These are phyloP conservation scores for Olyra latifolia DNA, from an alignment of 176 grass and related monocot species.

Conservation along the genomic window DNA sequence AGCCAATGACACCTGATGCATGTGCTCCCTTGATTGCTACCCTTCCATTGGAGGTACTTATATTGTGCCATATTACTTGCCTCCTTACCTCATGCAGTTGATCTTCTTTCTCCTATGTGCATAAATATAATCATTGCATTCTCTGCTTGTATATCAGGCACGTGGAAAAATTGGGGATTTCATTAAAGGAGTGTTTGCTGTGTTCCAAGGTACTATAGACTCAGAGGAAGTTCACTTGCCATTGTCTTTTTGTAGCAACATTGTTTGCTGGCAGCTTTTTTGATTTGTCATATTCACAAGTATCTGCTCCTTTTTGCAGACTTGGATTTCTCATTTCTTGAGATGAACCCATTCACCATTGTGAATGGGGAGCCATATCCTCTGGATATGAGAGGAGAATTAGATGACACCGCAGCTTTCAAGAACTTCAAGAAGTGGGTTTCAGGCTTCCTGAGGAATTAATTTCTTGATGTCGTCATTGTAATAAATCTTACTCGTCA, in stretches of 20 bases:
- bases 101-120: not conserved
- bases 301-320: slow-evolving; percentile 42
- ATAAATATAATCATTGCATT: not conserved
- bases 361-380: slow-evolving; percentile 88
- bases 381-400: slow-evolving; percentile 85
- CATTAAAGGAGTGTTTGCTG: slow-evolving; percentile 79
- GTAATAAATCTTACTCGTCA: slow-evolving; percentile 14
- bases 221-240: not conserved
- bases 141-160: slow-evolving; percentile 43
- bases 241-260: not conserved
- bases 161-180: slow-evolving; percentile 84
- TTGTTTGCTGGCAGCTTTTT: not conserved
- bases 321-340: slow-evolving; percentile 93
- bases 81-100: not conserved
- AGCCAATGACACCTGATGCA: slow-evolving; percentile 60
- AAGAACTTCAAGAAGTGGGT: slow-evolving; percentile 96
- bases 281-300: not conserved
- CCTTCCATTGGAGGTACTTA: slow-evolving; percentile 79
- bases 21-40: slow-evolving; percentile 85
- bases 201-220: slow-evolving; percentile 73
- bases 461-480: slow-evolving; percentile 5
- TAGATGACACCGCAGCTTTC: slow-evolving; percentile 97
- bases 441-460: not conserved
- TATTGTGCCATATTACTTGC: not conserved
- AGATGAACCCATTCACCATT: slow-evolving; percentile 95